These are phyloP conservation scores for Globisporangium camurandrum DNA, from an alignment of 352 stramenopile genomes.

Conservation along the genomic window DNA sequence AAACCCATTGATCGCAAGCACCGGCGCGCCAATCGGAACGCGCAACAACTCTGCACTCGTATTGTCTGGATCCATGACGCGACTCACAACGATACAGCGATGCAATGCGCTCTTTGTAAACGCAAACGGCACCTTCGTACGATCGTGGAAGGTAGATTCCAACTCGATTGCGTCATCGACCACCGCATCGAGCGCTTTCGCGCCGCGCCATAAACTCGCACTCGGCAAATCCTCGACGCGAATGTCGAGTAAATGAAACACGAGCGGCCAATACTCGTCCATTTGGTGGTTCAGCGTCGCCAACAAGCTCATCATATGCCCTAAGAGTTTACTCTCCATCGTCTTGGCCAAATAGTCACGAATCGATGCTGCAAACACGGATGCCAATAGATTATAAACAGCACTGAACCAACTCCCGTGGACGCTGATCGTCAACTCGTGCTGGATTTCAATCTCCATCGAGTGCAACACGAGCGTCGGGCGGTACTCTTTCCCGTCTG, in stretches of 20 bases:
- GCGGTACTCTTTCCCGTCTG: slow-evolving; percentile 56
- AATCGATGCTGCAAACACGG: slow-evolving; percentile 69
- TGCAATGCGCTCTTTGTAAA: slow-evolving; percentile 70
- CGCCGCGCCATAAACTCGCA: slow-evolving; percentile 71
- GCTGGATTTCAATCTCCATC: slow-evolving; percentile 77
- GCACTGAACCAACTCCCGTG: slow-evolving; percentile 84
- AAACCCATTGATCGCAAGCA: slow-evolving; percentile 72
- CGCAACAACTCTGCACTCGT: slow-evolving; percentile 25
- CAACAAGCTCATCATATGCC: slow-evolving; percentile 80
- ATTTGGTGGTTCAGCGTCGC: slow-evolving; percentile 77
- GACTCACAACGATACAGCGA: slow-evolving; percentile 56
- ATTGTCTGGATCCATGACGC: slow-evolving; percentile 31
- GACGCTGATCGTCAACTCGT: slow-evolving; percentile 76
- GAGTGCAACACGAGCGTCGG: slow-evolving; percentile 73
- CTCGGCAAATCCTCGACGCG: slow-evolving; percentile 66
- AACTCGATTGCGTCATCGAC: slow-evolving; percentile 49
- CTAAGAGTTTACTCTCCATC: slow-evolving; percentile 75
- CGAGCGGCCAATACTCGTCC: slow-evolving; percentile 79
- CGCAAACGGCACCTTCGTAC: slow-evolving; percentile 42
- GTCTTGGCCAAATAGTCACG: slow-evolving; percentile 81
- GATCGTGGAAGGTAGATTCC: slow-evolving; percentile 51
- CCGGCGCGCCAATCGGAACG: slow-evolving; percentile 45
- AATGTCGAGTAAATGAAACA: slow-evolving; percentile 78
- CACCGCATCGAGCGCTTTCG: slow-evolving; percentile 64
- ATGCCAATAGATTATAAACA: slow-evolving; percentile 77